phyloP scores from a whole-genome alignment of 768 basidiomycete genomes.

The Daedaleopsis sinensis region DNA sequence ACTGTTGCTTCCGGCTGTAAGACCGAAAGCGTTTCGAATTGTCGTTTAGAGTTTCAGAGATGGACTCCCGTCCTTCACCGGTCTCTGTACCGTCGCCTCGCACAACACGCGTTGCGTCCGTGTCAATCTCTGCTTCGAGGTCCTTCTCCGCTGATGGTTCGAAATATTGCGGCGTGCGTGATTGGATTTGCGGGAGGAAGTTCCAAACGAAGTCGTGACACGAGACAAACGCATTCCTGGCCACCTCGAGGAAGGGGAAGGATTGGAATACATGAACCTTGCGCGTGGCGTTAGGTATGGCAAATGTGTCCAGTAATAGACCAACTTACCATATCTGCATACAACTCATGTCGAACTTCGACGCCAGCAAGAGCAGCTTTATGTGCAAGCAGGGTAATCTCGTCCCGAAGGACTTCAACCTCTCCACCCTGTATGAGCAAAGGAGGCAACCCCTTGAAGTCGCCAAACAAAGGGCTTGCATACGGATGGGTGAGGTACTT shows the following conservation, averaged over 20 bases:
- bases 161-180: slow-evolving; percentile 53
- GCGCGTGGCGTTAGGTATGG: not conserved
- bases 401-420: slow-evolving; percentile 93
- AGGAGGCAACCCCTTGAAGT: slow-evolving; percentile 85
- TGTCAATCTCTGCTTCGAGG: slow-evolving; percentile 73
- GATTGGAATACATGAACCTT: slow-evolving; percentile 92
- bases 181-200: slow-evolving; percentile 56
- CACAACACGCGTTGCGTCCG: slow-evolving; percentile 65
- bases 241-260: slow-evolving; percentile 74
- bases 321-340: slow-evolving; percentile 81
- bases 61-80: slow-evolving; percentile 22
- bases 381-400: slow-evolving; percentile 88
- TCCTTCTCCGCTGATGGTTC: slow-evolving; percentile 56
- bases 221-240: slow-evolving; percentile 68
- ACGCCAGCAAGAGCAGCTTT: slow-evolving; percentile 91
- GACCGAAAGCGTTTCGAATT: slow-evolving; percentile 14
- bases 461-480: slow-evolving; percentile 92
- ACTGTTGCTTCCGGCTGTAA: slow-evolving; percentile 25
- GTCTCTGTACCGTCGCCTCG: slow-evolving; percentile 73
- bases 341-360: slow-evolving; percentile 83
- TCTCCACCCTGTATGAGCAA: slow-evolving; percentile 92
- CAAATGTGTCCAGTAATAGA: not conserved
- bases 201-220: slow-evolving; percentile 70
- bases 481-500: slow-evolving; percentile 95
- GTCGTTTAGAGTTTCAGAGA: slow-evolving; percentile 11